These are phyloP conservation scores for Rhodamnia rubescens DNA, from an alignment of 345 rosid genomes.

Conservation along the genomic window DNA sequence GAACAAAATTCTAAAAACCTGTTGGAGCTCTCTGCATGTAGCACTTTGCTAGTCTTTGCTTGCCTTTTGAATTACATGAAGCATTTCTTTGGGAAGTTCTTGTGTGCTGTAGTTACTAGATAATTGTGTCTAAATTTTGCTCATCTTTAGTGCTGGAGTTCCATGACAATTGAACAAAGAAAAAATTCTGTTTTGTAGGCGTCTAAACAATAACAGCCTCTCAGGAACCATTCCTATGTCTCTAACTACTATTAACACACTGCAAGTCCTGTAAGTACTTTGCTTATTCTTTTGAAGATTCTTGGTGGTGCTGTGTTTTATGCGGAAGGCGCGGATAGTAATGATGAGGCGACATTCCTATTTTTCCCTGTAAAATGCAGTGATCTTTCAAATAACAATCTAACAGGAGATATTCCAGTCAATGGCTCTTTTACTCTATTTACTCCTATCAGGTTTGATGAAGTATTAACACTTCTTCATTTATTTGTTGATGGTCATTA, in stretches of 20 bases:
- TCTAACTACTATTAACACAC: conserved; percentile 1
- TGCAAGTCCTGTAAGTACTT: conserved; percentile 18
- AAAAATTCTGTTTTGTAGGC: conserved; percentile 2
- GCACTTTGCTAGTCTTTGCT: neutral
- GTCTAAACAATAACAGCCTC: conserved; percentile 13
- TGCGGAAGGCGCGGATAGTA: neutral
- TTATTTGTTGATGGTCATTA: neutral
- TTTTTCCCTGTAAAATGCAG: conserved; percentile 29
- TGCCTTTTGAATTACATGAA: neutral
- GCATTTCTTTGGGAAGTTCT: neutral
- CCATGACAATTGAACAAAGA: neutral
- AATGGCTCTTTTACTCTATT: conserved; percentile 80
- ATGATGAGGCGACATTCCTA: neutral
- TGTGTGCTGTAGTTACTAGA: neutral
- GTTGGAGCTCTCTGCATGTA: neutral
- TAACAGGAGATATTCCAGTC: conserved; percentile 54
- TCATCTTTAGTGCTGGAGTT: neutral
- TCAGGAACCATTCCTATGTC: conserved; percentile 3
- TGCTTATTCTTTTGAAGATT: neutral
- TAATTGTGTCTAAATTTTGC: neutral
- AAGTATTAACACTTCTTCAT: neutral
- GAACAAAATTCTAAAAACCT: neutral
- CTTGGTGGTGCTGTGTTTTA: neutral
- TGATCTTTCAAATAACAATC: conserved; percentile 67
- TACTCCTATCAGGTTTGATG: conserved; percentile 53